phyloP scores from a whole-genome alignment of 495 filamentous ascomycete genomes.

The Hyaloscypha finlandica region DNA sequence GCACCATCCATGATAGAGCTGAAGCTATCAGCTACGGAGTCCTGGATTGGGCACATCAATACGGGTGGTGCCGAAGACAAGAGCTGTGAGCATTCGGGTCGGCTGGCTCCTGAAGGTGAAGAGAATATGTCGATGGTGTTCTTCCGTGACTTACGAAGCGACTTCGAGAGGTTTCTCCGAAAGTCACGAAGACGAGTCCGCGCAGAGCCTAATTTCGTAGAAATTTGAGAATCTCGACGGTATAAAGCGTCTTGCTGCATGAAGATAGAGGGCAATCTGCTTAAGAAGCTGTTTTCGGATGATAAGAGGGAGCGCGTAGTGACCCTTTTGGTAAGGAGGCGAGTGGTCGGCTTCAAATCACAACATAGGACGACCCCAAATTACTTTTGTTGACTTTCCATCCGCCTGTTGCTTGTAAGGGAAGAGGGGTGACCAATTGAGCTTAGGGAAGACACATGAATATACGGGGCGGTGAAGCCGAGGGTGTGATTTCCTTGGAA shows the following conservation, averaged over 20 bases:
- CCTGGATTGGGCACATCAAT: neutral
- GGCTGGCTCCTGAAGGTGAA: slow-evolving; percentile 12
- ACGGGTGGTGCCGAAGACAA: neutral
- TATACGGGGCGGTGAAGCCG: neutral
- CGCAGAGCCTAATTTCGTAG: slow-evolving; percentile 12
- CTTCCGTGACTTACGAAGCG: slow-evolving; percentile 21
- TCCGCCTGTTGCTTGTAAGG: too few relatives aligned
- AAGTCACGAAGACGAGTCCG: slow-evolving; percentile 21
- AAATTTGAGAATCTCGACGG: neutral
- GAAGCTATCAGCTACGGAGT: slow-evolving; percentile 3
- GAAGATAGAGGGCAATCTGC: neutral
- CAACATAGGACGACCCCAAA: too few relatives aligned
- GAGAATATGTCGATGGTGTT: neutral
- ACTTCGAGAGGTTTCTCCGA: slow-evolving; percentile 5
- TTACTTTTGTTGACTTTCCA: too few relatives aligned
- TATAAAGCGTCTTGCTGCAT: slow-evolving; percentile 5
- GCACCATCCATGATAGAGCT: slow-evolving; percentile 26
- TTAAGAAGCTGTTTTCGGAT: neutral
- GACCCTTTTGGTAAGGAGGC: too few relatives aligned
- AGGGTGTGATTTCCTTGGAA: neutral
- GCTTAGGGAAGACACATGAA: neutral
- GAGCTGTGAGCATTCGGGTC: slow-evolving; percentile 5
- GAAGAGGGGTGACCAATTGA: too few relatives aligned
- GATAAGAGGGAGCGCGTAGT: too few relatives aligned
- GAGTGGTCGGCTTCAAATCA: too few relatives aligned